Percentiles rank a stretch among this genome's conserved stretches.
Evolutionary conservation across 192 early-diverging fungal species (phyloP).

Genomic region (Rhizoclosmatium sp.): DNA sequence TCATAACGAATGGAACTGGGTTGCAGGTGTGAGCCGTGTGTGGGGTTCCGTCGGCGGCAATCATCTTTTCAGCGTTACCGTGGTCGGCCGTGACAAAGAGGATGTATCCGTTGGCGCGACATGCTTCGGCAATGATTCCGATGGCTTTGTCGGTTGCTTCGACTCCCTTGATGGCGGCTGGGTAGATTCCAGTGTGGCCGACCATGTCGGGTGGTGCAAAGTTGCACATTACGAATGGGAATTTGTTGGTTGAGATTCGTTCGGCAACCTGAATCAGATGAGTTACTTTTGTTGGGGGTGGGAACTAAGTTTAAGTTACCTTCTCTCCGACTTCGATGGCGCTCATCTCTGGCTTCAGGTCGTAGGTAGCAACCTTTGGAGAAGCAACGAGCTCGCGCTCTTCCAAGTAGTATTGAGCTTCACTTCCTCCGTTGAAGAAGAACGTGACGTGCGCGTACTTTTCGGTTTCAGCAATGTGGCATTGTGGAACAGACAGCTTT

Average conservation of each 20-base stretch:
- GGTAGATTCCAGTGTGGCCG: constrained; percentile 97
- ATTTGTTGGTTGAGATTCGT: constrained; percentile 76
- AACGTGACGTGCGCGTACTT: constrained; percentile 99
- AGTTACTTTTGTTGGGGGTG: background rate
- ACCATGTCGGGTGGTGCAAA: constrained; percentile 91
- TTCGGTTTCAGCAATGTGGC: constrained; percentile 97
- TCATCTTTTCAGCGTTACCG: constrained; percentile 99
- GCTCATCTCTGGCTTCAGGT: constrained; percentile 95
- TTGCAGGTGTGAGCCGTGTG: constrained; percentile 97
- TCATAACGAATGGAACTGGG: constrained; percentile 94
- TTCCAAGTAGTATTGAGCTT: constrained; percentile 89
- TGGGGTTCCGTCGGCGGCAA: constrained; percentile 82
- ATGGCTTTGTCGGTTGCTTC: constrained; percentile 96
- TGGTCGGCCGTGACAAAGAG: constrained; percentile 98
- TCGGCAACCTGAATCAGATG: constrained; percentile 76
- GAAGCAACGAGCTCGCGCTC: constrained; percentile 89
- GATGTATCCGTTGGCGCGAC: constrained; percentile 83
- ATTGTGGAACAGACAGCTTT: constrained; percentile 86
- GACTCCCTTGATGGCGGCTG: constrained; percentile 89
- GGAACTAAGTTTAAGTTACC: too few species aligned
- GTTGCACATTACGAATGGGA: constrained; percentile 98
- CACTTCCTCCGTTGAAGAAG: constrained; percentile 99
- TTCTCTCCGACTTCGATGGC: constrained; percentile 87
- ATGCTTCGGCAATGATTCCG: constrained; percentile 92
- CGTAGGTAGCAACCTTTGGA: constrained; percentile 98